phyloP scores from a whole-genome alignment of 129 eudicot genomes.

The Helianthus tuberosus region DNA sequence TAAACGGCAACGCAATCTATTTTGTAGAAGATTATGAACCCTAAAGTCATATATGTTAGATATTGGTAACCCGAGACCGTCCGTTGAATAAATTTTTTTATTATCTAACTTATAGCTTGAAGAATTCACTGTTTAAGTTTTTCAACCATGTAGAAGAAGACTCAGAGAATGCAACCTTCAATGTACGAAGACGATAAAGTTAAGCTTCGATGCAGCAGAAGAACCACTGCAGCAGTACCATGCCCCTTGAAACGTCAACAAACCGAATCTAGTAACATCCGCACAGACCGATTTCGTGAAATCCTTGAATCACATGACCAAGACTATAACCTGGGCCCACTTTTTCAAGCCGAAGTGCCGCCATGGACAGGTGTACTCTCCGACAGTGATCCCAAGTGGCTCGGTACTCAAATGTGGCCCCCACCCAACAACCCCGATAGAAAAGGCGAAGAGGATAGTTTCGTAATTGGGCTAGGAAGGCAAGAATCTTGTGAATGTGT shows the following conservation, averaged over 20 bases:
- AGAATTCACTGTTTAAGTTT: conserved; percentile 4
- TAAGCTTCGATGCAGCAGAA: conserved; percentile 41
- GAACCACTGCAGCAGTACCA: conserved; percentile 41
- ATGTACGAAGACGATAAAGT: conserved; percentile 63
- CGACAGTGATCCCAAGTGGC: conserved; percentile 78
- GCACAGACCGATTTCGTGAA: conserved; percentile 7
- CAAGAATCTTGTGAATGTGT: conserved; percentile 49
- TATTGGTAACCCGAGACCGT: conserved; percentile 1
- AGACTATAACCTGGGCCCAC: conserved; percentile 52
- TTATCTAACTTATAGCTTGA: conserved; percentile 5
- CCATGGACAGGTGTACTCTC: conserved; percentile 59
- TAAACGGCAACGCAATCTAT: neutral
- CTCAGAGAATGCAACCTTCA: conserved; percentile 69
- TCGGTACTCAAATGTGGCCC: conserved; percentile 72
- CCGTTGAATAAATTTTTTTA: neutral
- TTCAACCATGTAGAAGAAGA: conserved; percentile 55
- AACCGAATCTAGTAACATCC: conserved; percentile 9
- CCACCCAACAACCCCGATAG: conserved; percentile 31
- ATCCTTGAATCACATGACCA: conserved; percentile 22
- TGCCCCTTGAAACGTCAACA: conserved; percentile 31
- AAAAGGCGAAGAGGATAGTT: neutral
- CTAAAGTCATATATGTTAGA: neutral
- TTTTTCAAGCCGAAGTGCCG: conserved; percentile 64
- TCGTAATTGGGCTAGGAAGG: conserved; percentile 57
- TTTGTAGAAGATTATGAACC: too few relatives aligned